Percentiles rank a stretch among this genome's conserved stretches.
Conservation (phyloP, 2,329 filamentous ascomycete genomes). For the Zymoseptoria crescenta region DNA sequence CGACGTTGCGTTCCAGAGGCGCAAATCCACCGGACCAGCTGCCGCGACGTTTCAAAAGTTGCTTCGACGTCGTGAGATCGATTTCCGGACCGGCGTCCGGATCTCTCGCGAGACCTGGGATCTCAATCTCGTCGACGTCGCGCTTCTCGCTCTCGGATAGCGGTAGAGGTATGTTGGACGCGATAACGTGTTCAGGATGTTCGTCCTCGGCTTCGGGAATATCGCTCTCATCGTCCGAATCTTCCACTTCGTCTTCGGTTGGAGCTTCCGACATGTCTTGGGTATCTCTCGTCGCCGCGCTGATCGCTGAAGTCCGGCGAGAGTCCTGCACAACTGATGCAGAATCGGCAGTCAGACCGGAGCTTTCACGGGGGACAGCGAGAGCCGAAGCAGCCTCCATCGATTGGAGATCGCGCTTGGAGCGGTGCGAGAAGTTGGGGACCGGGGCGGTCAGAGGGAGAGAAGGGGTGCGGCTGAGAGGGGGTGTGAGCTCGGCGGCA, state of each 20-base stretch:
- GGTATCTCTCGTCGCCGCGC: conserved; percentile 5
- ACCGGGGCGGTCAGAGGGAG: conserved; percentile 4
- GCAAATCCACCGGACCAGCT: neutral
- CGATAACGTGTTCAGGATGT: conserved; percentile 33
- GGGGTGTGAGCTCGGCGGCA: neutral
- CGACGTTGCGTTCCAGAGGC: neutral
- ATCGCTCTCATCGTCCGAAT: conserved; percentile 5
- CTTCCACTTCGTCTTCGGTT: conserved; percentile 4
- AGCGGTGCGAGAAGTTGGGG: conserved; percentile 12
- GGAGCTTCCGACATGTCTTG: neutral
- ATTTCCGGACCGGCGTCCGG: conserved; percentile 46
- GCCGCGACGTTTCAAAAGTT: neutral
- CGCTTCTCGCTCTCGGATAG: conserved; percentile 56
- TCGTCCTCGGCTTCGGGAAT: conserved; percentile 37
- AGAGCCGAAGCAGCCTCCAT: conserved; percentile 7
- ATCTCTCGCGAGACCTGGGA: conserved; percentile 62
- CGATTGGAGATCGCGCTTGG: conserved; percentile 10
- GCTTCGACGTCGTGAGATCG: neutral
- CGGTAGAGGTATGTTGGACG: conserved; percentile 61
- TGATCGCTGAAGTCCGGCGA: conserved; percentile 13
- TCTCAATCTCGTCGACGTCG: conserved; percentile 73
- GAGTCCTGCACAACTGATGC: conserved; percentile 16
- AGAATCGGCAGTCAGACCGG: conserved; percentile 15
- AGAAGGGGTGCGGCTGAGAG: neutral
- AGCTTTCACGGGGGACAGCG: conserved; percentile 16